These are phyloP conservation scores for Erythrophleum fordii DNA, from an alignment of 306 rosid species.

Conservation along the genomic window DNA sequence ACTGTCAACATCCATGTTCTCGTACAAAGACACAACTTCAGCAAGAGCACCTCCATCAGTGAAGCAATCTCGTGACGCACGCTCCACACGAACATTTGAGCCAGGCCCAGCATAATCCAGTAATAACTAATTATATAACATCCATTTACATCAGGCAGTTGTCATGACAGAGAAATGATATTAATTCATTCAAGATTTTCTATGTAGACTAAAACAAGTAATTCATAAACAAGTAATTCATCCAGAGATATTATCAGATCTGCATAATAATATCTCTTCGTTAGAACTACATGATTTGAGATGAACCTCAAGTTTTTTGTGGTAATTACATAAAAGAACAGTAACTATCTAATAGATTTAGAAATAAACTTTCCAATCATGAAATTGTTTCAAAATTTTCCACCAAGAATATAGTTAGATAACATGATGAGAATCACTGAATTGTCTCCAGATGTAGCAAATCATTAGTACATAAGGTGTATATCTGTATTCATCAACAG, in stretches of 20 bases:
- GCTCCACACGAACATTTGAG: conserved; percentile 86
- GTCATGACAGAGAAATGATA: conserved; percentile 11
- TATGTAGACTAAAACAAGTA: conserved; percentile 7
- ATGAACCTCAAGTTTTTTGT: conserved; percentile 18
- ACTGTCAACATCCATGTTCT: conserved; percentile 49
- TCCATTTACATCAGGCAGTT: conserved; percentile 27
- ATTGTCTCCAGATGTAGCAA: background rate
- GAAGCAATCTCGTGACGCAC: conserved; percentile 66
- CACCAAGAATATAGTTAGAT: conserved; percentile 11
- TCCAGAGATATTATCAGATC: conserved; percentile 1
- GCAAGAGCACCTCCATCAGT: conserved; percentile 82
- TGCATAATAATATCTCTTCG: conserved; percentile 1
- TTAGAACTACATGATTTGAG: conserved; percentile 18
- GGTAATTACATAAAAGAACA: conserved; percentile 2
- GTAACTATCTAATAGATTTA: background rate
- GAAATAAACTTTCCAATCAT: conserved; percentile 30
- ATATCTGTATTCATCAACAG: background rate
- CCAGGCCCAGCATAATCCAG: conserved; percentile 91
- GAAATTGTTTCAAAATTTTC: conserved; percentile 13
- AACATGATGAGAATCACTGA: conserved; percentile 4
- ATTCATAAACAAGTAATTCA: conserved; percentile 35
- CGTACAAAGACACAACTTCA: conserved; percentile 75
- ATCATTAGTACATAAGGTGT: background rate
- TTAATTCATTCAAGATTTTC: conserved; percentile 5
- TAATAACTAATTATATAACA: conserved; percentile 60